Evolutionary conservation across 306 rosid species (phyloP), one percentile per base, ranked within the genome.

Genomic region (Alnus glutinosa): DNA sequence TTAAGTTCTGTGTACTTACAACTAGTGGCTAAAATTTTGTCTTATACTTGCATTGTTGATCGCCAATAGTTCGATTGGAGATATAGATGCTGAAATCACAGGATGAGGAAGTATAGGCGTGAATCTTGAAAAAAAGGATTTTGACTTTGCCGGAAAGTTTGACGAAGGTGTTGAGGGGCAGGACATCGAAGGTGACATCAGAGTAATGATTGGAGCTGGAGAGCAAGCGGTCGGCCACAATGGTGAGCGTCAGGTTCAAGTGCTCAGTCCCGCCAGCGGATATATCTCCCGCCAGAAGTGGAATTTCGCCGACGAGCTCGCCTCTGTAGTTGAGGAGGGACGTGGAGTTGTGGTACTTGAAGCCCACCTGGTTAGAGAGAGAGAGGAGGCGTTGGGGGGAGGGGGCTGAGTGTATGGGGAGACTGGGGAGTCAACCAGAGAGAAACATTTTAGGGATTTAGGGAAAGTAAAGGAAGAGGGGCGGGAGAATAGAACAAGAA

Each of bases 281-380:
- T 4, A 89, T 85, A 15, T 78, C 11, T n/a, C 81, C 93, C 23
- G 80, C 70, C 0, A 79, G 90, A 2, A 90, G 46, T 1, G 78
- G 83, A 0, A 73, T 94, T 67, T 86, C 92, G 5, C 97, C 98
- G 55, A 94, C 77, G 52, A 49, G 48, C 4, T 51, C 14, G 10
- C 94, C 97, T 36, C 93, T 83, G 84, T 94, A 92, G 70, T 81
- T 81, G 71, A 94, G 66, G 0, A 0, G 19, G 3, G 94, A 87
- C 7, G 69, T 77, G 81, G 89, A 80, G 61, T 85, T 47, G 51
- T 48, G 18, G 77, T 81, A 89, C 80, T 44, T 70, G 77, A 90
- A 85, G 3, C 90, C 90, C 62, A 81, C 78, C 37, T 81, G 83
- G 78, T 92, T 94, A 0, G 90, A n/a, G n/a, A n/a, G n/a, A n/a